Percentiles rank a stretch among this genome's conserved stretches.
These are phyloP conservation scores for Warburgia ugandensis DNA, from an alignment of 164 flowering plant genomes.

Conservation along the genomic window DNA sequence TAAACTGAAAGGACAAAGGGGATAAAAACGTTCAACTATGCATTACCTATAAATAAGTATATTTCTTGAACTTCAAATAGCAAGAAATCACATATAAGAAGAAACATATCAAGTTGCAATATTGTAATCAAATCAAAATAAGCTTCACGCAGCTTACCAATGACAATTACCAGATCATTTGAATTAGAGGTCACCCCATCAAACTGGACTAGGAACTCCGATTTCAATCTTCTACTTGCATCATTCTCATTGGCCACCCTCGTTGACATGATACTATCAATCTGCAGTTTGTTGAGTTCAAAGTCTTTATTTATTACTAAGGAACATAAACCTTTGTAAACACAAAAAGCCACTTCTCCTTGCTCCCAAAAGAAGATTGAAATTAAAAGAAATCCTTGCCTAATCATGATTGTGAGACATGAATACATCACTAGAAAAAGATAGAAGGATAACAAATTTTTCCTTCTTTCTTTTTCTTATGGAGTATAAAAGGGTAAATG, in stretches of 20 bases:
- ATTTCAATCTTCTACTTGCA: slow-evolving; percentile 92
- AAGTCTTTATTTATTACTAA: neutral
- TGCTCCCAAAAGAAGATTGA: neutral
- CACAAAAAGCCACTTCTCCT: neutral
- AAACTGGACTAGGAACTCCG: slow-evolving; percentile 97
- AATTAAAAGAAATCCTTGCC: too few relatives aligned
- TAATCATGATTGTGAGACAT: too few relatives aligned
- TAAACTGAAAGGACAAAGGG: too few relatives aligned
- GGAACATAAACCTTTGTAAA: neutral
- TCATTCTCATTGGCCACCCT: slow-evolving; percentile 85
- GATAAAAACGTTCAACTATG: too few relatives aligned
- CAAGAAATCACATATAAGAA: neutral
- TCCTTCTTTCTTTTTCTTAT: too few relatives aligned
- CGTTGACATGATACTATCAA: slow-evolving; percentile 94
- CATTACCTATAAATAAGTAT: too few relatives aligned
- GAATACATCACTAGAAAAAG: too few relatives aligned
- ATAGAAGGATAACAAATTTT: too few relatives aligned
- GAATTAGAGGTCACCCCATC: slow-evolving; percentile 93
- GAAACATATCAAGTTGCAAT: neutral
- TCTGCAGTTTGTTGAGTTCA: slow-evolving; percentile 31
- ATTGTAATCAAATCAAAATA: slow-evolving; percentile 1
- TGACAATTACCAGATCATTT: slow-evolving; percentile 78
- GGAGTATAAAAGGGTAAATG: too few relatives aligned
- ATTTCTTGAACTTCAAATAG: neutral
- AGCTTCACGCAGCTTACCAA: slow-evolving; percentile 49